Evolutionary conservation across 2,329 filamentous ascomycete genomes (phyloP).

Genomic region (Colletotrichum cereale): DNA sequence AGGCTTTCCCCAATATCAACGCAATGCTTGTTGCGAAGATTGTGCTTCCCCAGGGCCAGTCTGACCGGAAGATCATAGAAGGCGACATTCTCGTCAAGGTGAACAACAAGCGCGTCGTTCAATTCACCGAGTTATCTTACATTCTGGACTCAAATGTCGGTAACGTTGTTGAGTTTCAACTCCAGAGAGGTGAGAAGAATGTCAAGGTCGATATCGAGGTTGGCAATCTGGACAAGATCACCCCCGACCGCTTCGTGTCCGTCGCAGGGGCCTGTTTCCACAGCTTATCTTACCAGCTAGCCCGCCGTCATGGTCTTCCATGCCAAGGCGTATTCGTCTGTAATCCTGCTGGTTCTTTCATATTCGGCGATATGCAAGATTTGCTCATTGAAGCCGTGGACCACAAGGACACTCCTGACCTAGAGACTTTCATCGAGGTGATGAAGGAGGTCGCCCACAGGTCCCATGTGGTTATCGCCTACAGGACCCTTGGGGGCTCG

Average conservation of each 20-base stretch:
- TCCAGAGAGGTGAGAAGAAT: constrained; percentile 91
- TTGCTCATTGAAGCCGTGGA: constrained; percentile 95
- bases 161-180: constrained; percentile 78
- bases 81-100: constrained; percentile 94
- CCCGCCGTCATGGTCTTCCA: constrained; percentile 91
- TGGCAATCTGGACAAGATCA: constrained; percentile 92
- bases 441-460: constrained; percentile 87
- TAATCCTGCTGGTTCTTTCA: constrained; percentile 93
- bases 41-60: constrained; percentile 90
- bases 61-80: constrained; percentile 87
- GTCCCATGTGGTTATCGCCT: constrained; percentile 90
- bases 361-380: constrained; percentile 89
- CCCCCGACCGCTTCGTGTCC: constrained; percentile 93
- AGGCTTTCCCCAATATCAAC: constrained; percentile 57
- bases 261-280: constrained; percentile 96
- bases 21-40: constrained; percentile 98
- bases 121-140: constrained; percentile 91
- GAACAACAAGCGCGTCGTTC: constrained; percentile 91
- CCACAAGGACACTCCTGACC: constrained; percentile 88
- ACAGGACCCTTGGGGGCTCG: constrained; percentile 93
- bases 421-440: constrained; percentile 90
- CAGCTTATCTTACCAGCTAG: constrained; percentile 95
- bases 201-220: constrained; percentile 87
- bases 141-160: constrained; percentile 91
- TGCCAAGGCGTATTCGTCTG: constrained; percentile 96